Evolutionary conservation across 2,329 filamentous ascomycete genomes (phyloP).

Genomic region (Alternaria triticina): DNA sequence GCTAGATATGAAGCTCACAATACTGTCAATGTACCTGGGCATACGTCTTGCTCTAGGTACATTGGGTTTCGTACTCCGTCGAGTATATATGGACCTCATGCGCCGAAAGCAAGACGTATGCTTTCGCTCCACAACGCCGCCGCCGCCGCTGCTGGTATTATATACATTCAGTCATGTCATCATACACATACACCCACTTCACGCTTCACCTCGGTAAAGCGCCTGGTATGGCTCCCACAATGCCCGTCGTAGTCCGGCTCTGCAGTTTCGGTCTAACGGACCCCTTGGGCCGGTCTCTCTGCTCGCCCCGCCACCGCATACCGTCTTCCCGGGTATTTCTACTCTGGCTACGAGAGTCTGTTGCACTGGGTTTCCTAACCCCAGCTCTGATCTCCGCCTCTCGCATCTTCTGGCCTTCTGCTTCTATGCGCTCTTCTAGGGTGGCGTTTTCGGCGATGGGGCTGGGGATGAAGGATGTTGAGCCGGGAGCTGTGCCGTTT

Average conservation of each 20-base stretch:
- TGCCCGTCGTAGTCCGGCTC: constrained; percentile 24
- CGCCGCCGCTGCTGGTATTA: neutral
- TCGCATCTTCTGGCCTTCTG: constrained; percentile 45
- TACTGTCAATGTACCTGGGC: neutral
- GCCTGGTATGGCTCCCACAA: constrained; percentile 40
- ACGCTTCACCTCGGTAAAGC: constrained; percentile 34
- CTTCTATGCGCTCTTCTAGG: constrained; percentile 43
- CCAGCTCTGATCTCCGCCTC: constrained; percentile 47
- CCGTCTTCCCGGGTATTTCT: constrained; percentile 22
- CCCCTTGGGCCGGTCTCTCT: constrained; percentile 1
- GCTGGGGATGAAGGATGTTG: constrained; percentile 12
- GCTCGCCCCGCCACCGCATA: constrained; percentile 38
- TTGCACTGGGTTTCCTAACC: constrained; percentile 24
- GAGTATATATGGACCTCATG: neutral
- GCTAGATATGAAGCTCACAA: neutral
- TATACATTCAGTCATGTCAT: constrained; percentile 5
- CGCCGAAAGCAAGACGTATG: constrained; percentile 1
- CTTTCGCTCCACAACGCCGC: neutral
- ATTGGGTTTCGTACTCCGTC: neutral
- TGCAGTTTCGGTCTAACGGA: constrained; percentile 18
- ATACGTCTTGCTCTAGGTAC: neutral
- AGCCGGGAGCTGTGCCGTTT: constrained; percentile 10
- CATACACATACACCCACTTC: neutral
- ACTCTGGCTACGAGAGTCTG: neutral
- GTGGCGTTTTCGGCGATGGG: constrained; percentile 17